These are phyloP conservation scores for Coemansia reversa DNA, from an alignment of 192 early-diverging fungal species.

Conservation along the genomic window DNA sequence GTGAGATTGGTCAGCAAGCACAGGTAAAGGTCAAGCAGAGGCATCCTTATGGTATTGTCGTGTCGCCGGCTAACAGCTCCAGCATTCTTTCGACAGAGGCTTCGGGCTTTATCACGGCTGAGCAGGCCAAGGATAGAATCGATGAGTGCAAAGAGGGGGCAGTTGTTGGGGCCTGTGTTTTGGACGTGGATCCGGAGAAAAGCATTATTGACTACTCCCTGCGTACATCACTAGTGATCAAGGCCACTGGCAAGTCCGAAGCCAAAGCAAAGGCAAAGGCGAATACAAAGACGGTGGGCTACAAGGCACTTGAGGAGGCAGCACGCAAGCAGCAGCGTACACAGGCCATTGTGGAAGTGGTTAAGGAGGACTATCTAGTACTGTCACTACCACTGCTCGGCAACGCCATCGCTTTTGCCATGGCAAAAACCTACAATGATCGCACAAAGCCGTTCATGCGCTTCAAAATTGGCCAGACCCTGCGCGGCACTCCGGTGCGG, in stretches of 20 bases:
- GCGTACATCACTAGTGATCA: conserved; percentile 36
- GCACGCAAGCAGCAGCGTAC: conserved; percentile 21
- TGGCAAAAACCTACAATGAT: conserved; percentile 62
- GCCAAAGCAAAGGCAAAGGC: conserved; percentile 24
- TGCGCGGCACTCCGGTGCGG: conserved; percentile 49
- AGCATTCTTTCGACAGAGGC: conserved; percentile 22
- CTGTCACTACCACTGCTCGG: conserved; percentile 60
- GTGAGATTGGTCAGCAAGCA: conserved; percentile 51
- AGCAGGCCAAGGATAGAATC: conserved; percentile 57
- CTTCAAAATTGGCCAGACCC: conserved; percentile 60
- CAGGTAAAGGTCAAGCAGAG: conserved; percentile 49
- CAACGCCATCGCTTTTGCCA: conserved; percentile 60
- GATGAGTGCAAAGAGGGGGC: conserved; percentile 53
- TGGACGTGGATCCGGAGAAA: conserved; percentile 70
- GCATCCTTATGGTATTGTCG: conserved; percentile 61
- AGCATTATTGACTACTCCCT: conserved; percentile 66
- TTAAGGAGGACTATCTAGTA: conserved; percentile 80
- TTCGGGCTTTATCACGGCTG: conserved; percentile 60
- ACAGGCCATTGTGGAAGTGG: conserved; percentile 65
- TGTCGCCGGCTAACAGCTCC: conserved; percentile 27
- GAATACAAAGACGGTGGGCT: conserved; percentile 32
- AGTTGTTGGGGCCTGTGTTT: conserved; percentile 58
- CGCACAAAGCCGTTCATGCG: conserved; percentile 61
- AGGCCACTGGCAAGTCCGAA: conserved; percentile 4
- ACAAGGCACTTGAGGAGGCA: conserved; percentile 36